A percentile compares a stretch with the other conserved stretches of the same genome.
Evolutionary conservation across 495 filamentous ascomycete species (phyloP).

Genomic region (Tuber magnatum): DNA sequence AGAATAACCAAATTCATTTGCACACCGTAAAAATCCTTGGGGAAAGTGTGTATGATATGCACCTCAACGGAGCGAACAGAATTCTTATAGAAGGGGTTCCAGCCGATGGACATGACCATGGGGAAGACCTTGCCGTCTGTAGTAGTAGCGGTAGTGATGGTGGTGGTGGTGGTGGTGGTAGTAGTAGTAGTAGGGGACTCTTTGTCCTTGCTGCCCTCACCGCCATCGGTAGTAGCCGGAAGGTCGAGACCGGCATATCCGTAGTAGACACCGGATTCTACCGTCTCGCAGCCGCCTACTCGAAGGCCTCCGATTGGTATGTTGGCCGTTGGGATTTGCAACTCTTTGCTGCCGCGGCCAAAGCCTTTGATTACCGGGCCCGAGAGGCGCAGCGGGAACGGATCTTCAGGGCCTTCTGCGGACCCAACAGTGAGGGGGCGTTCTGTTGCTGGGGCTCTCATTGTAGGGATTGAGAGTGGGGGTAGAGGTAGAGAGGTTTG

Average conservation of each 20-base stretch:
- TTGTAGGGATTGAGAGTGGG: constrained; percentile 5
- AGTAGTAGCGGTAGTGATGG: background rate
- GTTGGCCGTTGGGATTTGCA: constrained; percentile 96
- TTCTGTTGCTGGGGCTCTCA: constrained; percentile 34
- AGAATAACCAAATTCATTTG: constrained; percentile 69
- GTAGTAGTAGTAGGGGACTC: background rate
- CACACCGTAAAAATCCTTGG: constrained; percentile 72
- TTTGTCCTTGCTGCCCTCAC: constrained; percentile 12
- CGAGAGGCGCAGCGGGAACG: constrained; percentile 72
- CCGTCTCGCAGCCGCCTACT: constrained; percentile 61
- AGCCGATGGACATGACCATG: constrained; percentile 93
- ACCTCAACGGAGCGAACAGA: constrained; percentile 76
- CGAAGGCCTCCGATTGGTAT: constrained; percentile 68
- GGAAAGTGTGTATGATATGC: constrained; percentile 72
- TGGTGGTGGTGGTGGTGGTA: background rate
- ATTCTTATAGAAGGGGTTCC: constrained; percentile 92
- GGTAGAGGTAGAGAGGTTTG: background rate
- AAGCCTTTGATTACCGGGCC: constrained; percentile 88
- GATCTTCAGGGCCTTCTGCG: constrained; percentile 60
- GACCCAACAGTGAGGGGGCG: constrained; percentile 63
- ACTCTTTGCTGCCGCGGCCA: constrained; percentile 85
- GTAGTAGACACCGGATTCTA: constrained; percentile 80
- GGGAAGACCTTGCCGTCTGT: constrained; percentile 55
- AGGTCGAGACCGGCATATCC: constrained; percentile 70
- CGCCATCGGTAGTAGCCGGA: constrained; percentile 20